Evolutionary conservation across 1,139 yeast genomes (phyloP).

Genomic region (Candida smagusa): DNA sequence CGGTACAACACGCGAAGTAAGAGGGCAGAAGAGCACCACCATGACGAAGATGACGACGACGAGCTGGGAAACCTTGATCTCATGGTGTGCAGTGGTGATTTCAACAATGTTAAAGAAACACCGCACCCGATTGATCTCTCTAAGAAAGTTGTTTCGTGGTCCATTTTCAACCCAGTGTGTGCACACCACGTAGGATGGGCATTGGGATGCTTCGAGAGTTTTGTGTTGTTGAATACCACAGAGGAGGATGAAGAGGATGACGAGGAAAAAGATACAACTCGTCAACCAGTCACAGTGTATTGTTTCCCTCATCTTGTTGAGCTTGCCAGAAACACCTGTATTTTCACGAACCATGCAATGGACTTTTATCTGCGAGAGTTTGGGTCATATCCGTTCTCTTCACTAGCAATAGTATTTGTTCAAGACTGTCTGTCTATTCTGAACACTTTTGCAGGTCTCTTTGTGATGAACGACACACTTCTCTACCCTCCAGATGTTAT

Average conservation of each 20-base stretch:
- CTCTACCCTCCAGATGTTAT: constrained; percentile 75
- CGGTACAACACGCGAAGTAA: constrained; percentile 9
- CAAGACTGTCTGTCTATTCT: constrained; percentile 50
- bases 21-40: constrained; percentile 9
- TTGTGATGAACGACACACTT: constrained; percentile 60
- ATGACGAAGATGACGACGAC: constrained; percentile 38
- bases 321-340: constrained; percentile 70
- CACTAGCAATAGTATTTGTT: constrained; percentile 75
- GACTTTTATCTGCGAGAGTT: constrained; percentile 84
- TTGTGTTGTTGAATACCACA: constrained; percentile 41
- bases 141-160: constrained; percentile 76
- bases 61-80: constrained; percentile 55
- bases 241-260: constrained; percentile 33
- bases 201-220: constrained; percentile 76
- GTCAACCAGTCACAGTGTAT: constrained; percentile 54
- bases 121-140: constrained; percentile 57
- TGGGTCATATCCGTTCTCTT: constrained; percentile 89
- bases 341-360: constrained; percentile 72
- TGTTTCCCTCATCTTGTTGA: constrained; percentile 54
- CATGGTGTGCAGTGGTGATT: constrained; percentile 75
- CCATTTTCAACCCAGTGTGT: constrained; percentile 80
- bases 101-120: constrained; percentile 45
- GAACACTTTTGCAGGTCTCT: constrained; percentile 73
- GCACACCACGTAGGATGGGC: constrained; percentile 98
- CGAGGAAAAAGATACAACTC: constrained; percentile 34